Evolutionary conservation across 495 filamentous ascomycete species (phyloP), one percentile per base, ranked within the genome.

Genomic region (Trichoderma erinaceum): DNA sequence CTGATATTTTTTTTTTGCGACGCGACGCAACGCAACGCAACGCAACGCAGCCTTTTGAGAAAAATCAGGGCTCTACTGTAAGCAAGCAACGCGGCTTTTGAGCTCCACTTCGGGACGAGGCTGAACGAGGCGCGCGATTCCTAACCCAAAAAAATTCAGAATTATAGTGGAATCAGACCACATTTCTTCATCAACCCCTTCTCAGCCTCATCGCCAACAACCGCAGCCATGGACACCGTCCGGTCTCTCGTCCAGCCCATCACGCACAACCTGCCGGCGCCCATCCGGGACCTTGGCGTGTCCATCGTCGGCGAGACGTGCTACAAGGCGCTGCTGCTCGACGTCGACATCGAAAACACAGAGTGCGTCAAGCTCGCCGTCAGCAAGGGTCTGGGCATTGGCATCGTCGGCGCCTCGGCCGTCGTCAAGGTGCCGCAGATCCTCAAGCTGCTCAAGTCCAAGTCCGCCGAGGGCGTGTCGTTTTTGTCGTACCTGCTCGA

Each of bases 361-460:
- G 85, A 83, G 65, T 99, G 95, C 82, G 80, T 95, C 66, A 91
- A 92, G 70, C 88, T 97, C 35, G 90, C 86, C 65, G 87, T 97
- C 72, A 96, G 91, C 72, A 98, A 98, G 80, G 91, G 83, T 15
- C 89, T 99, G 63, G 95, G 95, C 52, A 87, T 97, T 68, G 94
- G 87, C 76, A 99, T 98, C 78, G 90, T 99, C 73, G 88, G 85
- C 69, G 90, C 92, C 44, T 92, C 90, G 67, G 85, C 91, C 41
- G 86, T 97, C 71, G 91, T 99, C 80, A 99, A 99, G 81, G 85
- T 99, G 63, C 94, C 95, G 0, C 95, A 97, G 79, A 93, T 98
- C 77, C 75, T 97, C 77, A 97, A 97, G 82, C 87, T 97, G 64
- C 78, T 96, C 72, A 77, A 81, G 70, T 93, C 93, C 43, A 82